Evolutionary conservation across 768 basidiomycete genomes (phyloP).

Genomic region (Mycena crocata): DNA sequence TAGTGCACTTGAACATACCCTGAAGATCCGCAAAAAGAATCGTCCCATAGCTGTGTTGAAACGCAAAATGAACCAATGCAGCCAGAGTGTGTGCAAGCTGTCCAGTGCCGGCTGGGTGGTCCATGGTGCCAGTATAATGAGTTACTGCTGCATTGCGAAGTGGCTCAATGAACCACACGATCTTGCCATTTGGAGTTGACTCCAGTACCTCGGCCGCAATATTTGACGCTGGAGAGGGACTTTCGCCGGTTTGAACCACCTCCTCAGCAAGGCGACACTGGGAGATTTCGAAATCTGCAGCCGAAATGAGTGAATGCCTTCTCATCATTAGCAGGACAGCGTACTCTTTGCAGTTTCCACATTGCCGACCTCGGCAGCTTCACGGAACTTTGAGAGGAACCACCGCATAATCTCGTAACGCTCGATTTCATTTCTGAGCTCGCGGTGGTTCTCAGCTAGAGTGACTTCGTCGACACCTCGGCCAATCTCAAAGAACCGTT

Average conservation of each 20-base stretch:
- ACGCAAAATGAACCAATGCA: neutral
- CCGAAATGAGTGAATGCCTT: neutral
- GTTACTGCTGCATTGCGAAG: constrained; percentile 1
- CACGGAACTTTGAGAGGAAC: neutral
- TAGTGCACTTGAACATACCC: neutral
- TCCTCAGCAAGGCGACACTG: neutral
- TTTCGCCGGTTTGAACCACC: neutral
- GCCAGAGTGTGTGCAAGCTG: constrained; percentile 11
- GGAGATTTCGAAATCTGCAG: constrained; percentile 7
- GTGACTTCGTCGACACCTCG: neutral
- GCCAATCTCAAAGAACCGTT: constrained; percentile 9
- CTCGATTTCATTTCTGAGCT: neutral
- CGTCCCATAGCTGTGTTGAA: neutral
- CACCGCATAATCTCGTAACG: neutral
- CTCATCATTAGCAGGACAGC: neutral
- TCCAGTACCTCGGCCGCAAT: neutral
- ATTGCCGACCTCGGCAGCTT: neutral
- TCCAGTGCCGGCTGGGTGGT: constrained; percentile 3
- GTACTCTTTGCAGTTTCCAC: neutral
- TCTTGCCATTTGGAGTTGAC: neutral
- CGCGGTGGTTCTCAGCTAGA: neutral
- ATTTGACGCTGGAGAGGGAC: constrained; percentile 5
- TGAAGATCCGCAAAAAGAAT: neutral
- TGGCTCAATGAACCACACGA: constrained; percentile 9
- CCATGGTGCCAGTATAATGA: constrained; percentile 3